These are phyloP conservation scores for Petunia secreta DNA, from an alignment of 257 asterid species.

Conservation along the genomic window DNA sequence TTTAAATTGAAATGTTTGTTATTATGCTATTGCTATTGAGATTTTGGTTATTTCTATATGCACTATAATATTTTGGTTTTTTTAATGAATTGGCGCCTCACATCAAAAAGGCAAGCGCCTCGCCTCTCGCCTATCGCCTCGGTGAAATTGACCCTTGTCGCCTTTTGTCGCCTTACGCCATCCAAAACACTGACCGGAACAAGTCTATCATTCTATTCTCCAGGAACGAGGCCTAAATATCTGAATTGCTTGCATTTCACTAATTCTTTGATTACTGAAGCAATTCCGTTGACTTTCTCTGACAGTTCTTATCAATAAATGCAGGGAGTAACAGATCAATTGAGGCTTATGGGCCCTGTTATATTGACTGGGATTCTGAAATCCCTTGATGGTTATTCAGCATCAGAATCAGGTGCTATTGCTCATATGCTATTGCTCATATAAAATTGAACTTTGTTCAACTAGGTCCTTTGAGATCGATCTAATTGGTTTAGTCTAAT, in stretches of 20 bases:
- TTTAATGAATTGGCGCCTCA: too few species aligned
- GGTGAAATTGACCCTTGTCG: too few species aligned
- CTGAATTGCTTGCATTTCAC: not conserved
- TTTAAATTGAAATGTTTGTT: too few species aligned
- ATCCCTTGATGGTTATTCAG: conserved; percentile 70
- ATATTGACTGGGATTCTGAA: conserved; percentile 75
- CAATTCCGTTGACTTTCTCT: not conserved
- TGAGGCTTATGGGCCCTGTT: conserved; percentile 95
- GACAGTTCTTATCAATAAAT: conserved; percentile 24
- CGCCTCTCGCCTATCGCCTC: too few species aligned
- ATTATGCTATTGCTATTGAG: too few species aligned
- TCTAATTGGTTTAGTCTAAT: not conserved
- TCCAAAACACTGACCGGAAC: too few species aligned
- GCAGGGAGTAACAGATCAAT: conserved; percentile 86
- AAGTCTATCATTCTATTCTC: too few species aligned
- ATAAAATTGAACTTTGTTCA: conserved; percentile 29
- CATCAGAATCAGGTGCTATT: conserved; percentile 68
- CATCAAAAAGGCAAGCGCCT: too few species aligned
- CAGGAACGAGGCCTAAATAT: too few species aligned
- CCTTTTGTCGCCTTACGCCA: too few species aligned
- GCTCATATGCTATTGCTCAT: conserved; percentile 27
- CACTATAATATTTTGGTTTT: too few species aligned
- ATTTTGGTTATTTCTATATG: too few species aligned
- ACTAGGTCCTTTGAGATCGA: conserved; percentile 27
- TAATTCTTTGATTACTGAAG: conserved; percentile 7